These are phyloP conservation scores for Amylocystis lapponica DNA, from an alignment of 768 basidiomycete genomes.

Conservation along the genomic window DNA sequence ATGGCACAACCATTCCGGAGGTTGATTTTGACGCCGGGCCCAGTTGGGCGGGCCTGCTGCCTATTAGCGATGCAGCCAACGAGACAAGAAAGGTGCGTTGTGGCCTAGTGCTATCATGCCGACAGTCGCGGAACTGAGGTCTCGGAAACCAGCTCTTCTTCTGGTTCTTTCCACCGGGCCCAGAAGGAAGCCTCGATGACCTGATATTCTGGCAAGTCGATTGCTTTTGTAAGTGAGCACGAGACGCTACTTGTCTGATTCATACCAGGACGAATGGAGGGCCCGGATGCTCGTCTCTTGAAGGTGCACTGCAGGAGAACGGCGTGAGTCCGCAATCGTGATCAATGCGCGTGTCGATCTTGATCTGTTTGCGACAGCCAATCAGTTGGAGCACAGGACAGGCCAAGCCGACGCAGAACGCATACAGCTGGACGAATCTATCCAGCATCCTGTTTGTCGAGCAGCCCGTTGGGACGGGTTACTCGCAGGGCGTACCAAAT, in stretches of 20 bases:
- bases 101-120: neutral
- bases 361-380: too few relatives aligned
- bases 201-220: constrained; percentile 20
- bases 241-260: constrained; percentile 22
- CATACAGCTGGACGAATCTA: constrained; percentile 63
- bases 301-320: constrained; percentile 70
- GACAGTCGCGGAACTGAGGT: too few relatives aligned
- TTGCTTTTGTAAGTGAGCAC: too few relatives aligned
- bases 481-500: constrained; percentile 61
- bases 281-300: constrained; percentile 67
- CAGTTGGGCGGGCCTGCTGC: constrained; percentile 26
- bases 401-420: constrained; percentile 49
- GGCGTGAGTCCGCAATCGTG: constrained; percentile 42
- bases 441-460: constrained; percentile 71
- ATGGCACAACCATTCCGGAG: constrained; percentile 27
- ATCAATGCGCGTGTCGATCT: neutral
- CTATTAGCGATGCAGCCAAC: constrained; percentile 23
- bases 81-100: constrained; percentile 41
- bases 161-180: constrained; percentile 81
- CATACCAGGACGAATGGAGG: constrained; percentile 40
- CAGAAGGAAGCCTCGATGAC: constrained; percentile 64
- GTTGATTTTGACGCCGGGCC: constrained; percentile 33
- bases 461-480: constrained; percentile 75
- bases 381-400: constrained; percentile 55
- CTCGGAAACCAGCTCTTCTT: constrained; percentile 81